These are phyloP conservation scores for Prototheca cutis DNA, from an alignment of 163 green algal genomes.

Conservation along the genomic window DNA sequence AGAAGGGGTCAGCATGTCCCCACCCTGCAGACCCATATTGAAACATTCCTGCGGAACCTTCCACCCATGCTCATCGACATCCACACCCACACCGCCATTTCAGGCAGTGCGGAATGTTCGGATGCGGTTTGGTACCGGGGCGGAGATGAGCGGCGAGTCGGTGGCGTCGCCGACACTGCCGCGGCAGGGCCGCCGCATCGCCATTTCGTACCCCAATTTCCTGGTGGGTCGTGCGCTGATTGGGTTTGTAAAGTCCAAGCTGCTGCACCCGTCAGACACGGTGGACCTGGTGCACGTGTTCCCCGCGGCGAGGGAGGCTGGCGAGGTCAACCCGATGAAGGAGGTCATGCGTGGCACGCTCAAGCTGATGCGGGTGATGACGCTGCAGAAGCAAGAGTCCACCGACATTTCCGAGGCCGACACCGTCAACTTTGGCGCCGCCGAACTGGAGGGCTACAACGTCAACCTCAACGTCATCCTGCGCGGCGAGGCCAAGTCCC, in stretches of 20 bases:
- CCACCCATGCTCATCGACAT: too few relatives aligned
- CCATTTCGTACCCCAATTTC: constrained; percentile 23
- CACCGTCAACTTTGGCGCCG: constrained; percentile 15
- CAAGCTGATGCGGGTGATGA: constrained; percentile 20
- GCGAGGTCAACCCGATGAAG: neutral
- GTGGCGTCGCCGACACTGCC: neutral
- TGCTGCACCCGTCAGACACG: constrained; percentile 15
- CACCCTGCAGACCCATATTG: too few relatives aligned
- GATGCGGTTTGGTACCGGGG: constrained; percentile 6
- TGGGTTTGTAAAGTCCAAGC: neutral
- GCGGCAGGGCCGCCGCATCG: constrained; percentile 22
- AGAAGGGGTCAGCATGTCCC: neutral
- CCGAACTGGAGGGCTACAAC: constrained; percentile 20
- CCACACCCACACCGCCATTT: too few relatives aligned
- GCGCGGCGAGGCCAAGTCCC: constrained; percentile 12
- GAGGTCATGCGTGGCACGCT: constrained; percentile 5
- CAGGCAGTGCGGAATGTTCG: constrained; percentile 10
- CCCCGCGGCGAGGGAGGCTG: neutral
- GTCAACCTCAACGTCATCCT: constrained; percentile 23
- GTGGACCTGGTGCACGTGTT: constrained; percentile 24
- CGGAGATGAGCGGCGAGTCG: neutral
- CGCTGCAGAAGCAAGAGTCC: constrained; percentile 4
- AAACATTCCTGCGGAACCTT: too few relatives aligned
- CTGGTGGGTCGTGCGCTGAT: constrained; percentile 12
- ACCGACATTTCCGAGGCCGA: constrained; percentile 12